Base-by-base conservation (phyloP, 306 rosid genomes). In the Abrus precatorius region DNA sequence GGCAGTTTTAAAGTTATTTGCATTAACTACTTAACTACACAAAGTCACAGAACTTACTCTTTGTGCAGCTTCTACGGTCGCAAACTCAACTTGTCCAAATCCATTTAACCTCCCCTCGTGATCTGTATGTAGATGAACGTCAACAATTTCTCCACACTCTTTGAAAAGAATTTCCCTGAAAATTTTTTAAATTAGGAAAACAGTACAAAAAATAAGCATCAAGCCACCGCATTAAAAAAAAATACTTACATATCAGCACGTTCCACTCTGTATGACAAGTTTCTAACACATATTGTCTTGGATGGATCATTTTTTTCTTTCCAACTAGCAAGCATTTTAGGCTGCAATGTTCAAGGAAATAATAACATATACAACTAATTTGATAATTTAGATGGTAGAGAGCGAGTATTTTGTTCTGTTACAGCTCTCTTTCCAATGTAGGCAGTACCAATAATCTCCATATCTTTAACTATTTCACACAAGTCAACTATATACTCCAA, bases 1-100 rank as follows among this genome's bases (percentile, higher is more conserved):
- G 9, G 74, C 12, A 57, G 48, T 82, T 75, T 34, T 38, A 9
- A 68, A 12, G 9, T 50, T 34, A 69, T 66, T 77, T 47, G 73
- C 66, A 30, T 8, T 20, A 20, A 20, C 20, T 20, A 20, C 20
- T 20, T 60, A 9, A 10, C 34, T 41, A 79, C 29, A 74, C 34
- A 73, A 74, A n/a, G 14, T 69, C 30, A 81, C 54, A 78, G 20
- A 47, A 61, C 63, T 63, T 76, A 93, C 98, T 80, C 85, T 86
- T 6, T 79, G 69, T 2, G 90, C 95, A 32, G 73, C 90, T 85
- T 87, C 95, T 40, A 70, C 82, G 1, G 92, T 86, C 69, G 82
- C 90, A 82, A 93, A 93, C 72, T 90, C 92, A 20, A 93, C 87
- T 68, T 90, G 92, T 2, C 91, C 98, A 87, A 66, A 87, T 7